Evolutionary conservation across 2,329 filamentous ascomycete genomes (phyloP), one percentile per base, ranked within the genome.

Genomic region (Onygenales sp.): DNA sequence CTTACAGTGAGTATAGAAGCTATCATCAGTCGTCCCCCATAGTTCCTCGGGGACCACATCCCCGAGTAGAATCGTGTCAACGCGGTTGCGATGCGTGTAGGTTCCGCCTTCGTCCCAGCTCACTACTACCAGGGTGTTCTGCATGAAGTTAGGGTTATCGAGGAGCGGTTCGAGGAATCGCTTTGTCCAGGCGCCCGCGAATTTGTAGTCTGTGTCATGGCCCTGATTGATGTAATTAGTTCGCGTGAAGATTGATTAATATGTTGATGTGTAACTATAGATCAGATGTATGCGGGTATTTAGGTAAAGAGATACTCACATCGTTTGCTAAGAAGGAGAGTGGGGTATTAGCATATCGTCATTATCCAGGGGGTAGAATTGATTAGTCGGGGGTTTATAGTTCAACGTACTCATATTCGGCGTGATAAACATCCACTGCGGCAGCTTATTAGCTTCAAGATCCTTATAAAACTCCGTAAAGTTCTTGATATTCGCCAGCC

Each of bases 51-150:
- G 85, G 2, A 94, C 70, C n/a, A 83, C 84, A 55, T 87, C 87
- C 13, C 88, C 89, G 2, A 93, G 72, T 0, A 93, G 78, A 59
- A 93, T 77, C 57, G 75, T 80, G 55, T 88, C 79, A 51, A 93
- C 78, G 42, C 77, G 76, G 77, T 93, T 93, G 60, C 80, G 78
- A 31, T 75, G 71, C 5, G 75, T 68, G 69, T 90, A 89, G 8
- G 79, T 82, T 61, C 85, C 80, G 66, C 84, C 87, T 72, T 93
- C 89, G 59, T 93, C 89, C 63, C 89, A 93, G 8, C 83, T 91
- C 55, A 93, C 69, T 5, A 92, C 73, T 8, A 93, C 78, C 1
- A 93, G 78, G 0, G 86, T 91, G 63, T 86, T 81, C 49, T 86
- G 73, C 81, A 85, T 86, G 69, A 93, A 92, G 60, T 84, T 79